A percentile compares a stretch with the other conserved stretches of the same genome.
Evolutionary conservation across 495 filamentous ascomycete species (phyloP).

Genomic region (Trichoderma erinaceum): DNA sequence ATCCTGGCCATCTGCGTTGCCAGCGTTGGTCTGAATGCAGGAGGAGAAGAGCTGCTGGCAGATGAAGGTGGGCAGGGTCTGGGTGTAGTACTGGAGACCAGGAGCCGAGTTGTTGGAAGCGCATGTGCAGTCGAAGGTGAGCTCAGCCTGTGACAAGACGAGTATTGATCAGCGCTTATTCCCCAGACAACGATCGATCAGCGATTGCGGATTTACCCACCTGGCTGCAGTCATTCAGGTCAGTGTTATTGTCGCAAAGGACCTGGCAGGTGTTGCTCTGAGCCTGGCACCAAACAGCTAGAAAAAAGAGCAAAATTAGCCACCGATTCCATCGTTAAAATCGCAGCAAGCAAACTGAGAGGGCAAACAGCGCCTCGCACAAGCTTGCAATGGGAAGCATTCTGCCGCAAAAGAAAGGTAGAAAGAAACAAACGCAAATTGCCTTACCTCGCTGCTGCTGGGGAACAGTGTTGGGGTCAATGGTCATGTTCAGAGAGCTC

Average conservation of each 20-base stretch:
- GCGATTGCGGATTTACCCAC: constrained; percentile 20
- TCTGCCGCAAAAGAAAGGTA: not conserved
- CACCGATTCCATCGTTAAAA: constrained; percentile 6
- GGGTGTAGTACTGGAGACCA: constrained; percentile 32
- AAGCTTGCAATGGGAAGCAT: not conserved
- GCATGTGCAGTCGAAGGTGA: constrained; percentile 31
- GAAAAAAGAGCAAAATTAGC: not conserved
- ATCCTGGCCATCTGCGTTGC: constrained; percentile 24
- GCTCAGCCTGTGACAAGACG: constrained; percentile 20
- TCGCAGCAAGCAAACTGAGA: not conserved
- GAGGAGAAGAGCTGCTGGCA: constrained; percentile 28
- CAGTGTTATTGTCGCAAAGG: constrained; percentile 25
- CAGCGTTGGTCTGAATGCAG: constrained; percentile 26
- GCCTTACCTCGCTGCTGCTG: constrained; percentile 16
- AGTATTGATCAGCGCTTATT: constrained; percentile 17
- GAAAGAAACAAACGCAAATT: constrained; percentile 17
- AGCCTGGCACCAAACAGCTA: constrained; percentile 31
- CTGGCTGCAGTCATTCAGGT: constrained; percentile 26
- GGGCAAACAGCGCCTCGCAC: not conserved
- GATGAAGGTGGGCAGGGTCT: constrained; percentile 34
- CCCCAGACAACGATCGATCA: constrained; percentile 3
- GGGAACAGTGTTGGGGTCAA: constrained; percentile 23
- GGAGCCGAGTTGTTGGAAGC: constrained; percentile 28
- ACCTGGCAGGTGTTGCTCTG: constrained; percentile 31
- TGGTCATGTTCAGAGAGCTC: constrained; percentile 27